Evolutionary conservation across 1,284 basidiomycete genomes (phyloP), one percentile per base, ranked within the genome.

Genomic region (Leccinum pachyderme): DNA sequence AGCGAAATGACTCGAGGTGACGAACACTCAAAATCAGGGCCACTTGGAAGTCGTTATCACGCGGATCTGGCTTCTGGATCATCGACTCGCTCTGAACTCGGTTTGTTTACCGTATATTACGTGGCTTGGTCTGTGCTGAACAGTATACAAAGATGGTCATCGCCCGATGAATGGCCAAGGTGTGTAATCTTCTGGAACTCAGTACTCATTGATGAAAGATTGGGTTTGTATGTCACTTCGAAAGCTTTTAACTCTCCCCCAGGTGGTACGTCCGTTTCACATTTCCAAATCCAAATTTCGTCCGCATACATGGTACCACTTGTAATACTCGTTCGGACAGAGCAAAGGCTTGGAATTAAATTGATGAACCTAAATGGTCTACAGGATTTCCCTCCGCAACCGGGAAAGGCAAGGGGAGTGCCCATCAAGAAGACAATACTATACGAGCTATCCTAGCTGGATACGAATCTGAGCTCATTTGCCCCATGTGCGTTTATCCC

Each of bases 401-500:
- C 13, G 63, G 51, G 32, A 69, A 70, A 59, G 68, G 68, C 15
- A 69, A 69, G 49, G 59, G 46, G 51, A 68, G 55, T 51, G 61
- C 53, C 1, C 7, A 41, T 50, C 59, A 47, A n/a, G 54, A 57
- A 27, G 50, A 46, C 4, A 8, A 55, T 9, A 53, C 52, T 11
- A 27, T 70, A 28, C 52, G 52, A 49, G 52, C 35, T 46, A 58
- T 73, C 25, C 54, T 82, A 47, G 68, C 69, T 6, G 66, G 60
- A 25, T 78, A 79, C 47, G 80, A 81, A 63, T 73, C 78, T 43
- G 82, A 84, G 57, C 63, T 83, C 47, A 78, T 68, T 24, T 84
- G 82, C 62, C 78, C 82, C 5, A 81, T 84, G 82, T 83, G 64
- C 47, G 81, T 73, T 31, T 45, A 41, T 43, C 15, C 1, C 49